phyloP scores from a whole-genome alignment of 768 basidiomycete species.

The Termitomyces sp. region DNA sequence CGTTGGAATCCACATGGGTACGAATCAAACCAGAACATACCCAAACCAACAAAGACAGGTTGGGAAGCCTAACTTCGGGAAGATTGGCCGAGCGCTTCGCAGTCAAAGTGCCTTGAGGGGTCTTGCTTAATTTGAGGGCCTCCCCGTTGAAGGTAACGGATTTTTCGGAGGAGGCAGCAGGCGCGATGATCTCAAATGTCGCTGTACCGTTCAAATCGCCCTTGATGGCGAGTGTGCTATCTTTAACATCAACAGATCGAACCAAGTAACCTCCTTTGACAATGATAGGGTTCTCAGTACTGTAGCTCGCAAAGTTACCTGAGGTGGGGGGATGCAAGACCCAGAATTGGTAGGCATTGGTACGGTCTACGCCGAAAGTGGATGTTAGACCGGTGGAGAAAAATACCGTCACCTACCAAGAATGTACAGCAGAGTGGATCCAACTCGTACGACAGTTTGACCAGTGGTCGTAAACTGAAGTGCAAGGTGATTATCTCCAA shows the following conservation, averaged over 20 bases:
- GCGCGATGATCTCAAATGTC: conserved; percentile 45
- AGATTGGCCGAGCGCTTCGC: conserved; percentile 26
- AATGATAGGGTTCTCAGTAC: conserved; percentile 39
- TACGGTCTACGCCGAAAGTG: conserved; percentile 31
- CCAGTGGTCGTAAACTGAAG: conserved; percentile 44
- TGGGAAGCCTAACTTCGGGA: conserved; percentile 31
- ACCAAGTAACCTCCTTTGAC: conserved; percentile 48
- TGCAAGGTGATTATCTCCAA: conserved; percentile 31
- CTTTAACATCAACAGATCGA: conserved; percentile 32
- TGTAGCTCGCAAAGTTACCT: conserved; percentile 33
- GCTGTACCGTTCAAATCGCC: conserved; percentile 43
- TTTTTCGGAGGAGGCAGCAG: conserved; percentile 32
- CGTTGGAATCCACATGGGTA: not conserved
- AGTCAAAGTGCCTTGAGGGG: conserved; percentile 38
- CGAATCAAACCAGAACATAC: conserved; percentile 18
- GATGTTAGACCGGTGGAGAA: not conserved
- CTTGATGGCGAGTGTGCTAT: conserved; percentile 33
- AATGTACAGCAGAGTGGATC: conserved; percentile 39
- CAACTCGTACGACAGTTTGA: conserved; percentile 43
- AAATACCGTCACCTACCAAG: conserved; percentile 29
- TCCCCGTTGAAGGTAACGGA: conserved; percentile 41
- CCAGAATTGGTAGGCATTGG: conserved; percentile 50
- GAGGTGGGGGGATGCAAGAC: conserved; percentile 38
- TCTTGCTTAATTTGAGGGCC: conserved; percentile 26
- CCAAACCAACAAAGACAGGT: conserved; percentile 32